A percentile compares a stretch with the other conserved stretches of the same genome.
phyloP scores from a whole-genome alignment of 345 rosid species.

The Cardamine resedifolia region DNA sequence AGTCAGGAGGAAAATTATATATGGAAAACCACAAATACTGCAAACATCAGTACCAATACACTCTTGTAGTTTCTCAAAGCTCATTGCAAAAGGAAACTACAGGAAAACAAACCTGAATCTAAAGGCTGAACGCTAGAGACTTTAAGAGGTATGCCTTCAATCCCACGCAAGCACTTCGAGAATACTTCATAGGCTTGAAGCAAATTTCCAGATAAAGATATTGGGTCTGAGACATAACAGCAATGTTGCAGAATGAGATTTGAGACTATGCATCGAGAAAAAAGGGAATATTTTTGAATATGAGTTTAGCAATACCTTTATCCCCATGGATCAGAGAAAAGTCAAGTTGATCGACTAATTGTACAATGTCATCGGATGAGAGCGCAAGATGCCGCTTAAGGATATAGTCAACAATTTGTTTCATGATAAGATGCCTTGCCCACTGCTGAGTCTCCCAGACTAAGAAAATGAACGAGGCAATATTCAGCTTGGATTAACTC shows the following conservation, averaged over 20 bases:
- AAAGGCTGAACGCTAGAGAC: slow-evolving; percentile 83
- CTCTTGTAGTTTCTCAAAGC: not conserved
- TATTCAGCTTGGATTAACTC: slow-evolving; percentile 22
- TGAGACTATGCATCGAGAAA: not conserved
- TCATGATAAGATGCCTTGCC: slow-evolving; percentile 72
- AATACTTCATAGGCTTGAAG: slow-evolving; percentile 70
- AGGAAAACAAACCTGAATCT: slow-evolving; percentile 61
- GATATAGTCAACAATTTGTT: slow-evolving; percentile 65
- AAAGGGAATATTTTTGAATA: not conserved
- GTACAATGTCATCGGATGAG: slow-evolving; percentile 50
- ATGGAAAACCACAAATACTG: slow-evolving; percentile 10
- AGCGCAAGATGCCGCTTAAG: slow-evolving; percentile 68
- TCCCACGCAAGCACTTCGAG: slow-evolving; percentile 64
- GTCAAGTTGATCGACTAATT: slow-evolving; percentile 87
- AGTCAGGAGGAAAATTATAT: slow-evolving; percentile 16
- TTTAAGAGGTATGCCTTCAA: slow-evolving; percentile 77
- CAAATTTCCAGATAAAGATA: slow-evolving; percentile 58
- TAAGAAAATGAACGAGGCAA: slow-evolving; percentile 35
- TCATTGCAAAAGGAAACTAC: slow-evolving; percentile 13
- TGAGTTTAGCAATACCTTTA: slow-evolving; percentile 50
- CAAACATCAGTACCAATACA: slow-evolving; percentile 1
- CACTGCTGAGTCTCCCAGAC: slow-evolving; percentile 84
- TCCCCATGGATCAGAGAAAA: slow-evolving; percentile 67
- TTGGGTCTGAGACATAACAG: slow-evolving; percentile 54
- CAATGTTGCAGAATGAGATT: slow-evolving; percentile 1